Base-by-base conservation (phyloP, 2,329 filamentous ascomycete genomes). In the Diaporthe longicolla region DNA sequence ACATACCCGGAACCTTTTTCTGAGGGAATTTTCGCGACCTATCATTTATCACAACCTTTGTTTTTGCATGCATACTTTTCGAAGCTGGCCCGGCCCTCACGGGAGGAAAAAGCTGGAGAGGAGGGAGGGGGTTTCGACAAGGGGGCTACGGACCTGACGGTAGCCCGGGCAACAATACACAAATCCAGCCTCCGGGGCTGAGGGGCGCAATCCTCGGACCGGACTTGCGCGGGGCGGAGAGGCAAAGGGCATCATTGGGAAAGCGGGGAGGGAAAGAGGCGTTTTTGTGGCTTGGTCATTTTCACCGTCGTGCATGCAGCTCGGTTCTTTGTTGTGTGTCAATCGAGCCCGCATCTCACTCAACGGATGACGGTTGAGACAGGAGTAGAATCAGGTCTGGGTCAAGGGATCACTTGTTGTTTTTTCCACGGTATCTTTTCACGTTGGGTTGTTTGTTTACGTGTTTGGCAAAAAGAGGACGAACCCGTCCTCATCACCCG, bases 271-370 rank as follows among this genome's bases (percentile, higher is more conserved):
- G 61, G 45, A 50, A 66, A 52, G 45, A 52, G 61, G 61, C 61
- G 61, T 57, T 68, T 61, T 66, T 68, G 48, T 68, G 63, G 63
- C 63, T 68, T 54, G 63, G 48, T 68, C 45, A 68, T 68, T 68
- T 54, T 13, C 48, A 52, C 63, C 63, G 63, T 40, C 63, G 54
- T 40, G 26, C 63, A 68, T 40, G 26, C 63, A 52, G 45, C 37
- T 66, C 29, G 21, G 21, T 52, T 37, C 21, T 26, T 66, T 66
- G 45, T 66, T 66, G 45, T 15, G 45, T 21, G 45, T 11, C 10
- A 21, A 29, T 35, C n/a, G n/a, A 54, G 48, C 63, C 37, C 40
- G 40, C 63, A 26, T 52, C 63, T 19, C 29, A 35, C 63, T 54
- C 48, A 15, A 40, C n/a, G 11, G 15, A 29, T 24, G 29, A 54